phyloP scores from a whole-genome alignment of 345 rosid genomes.

The Melaleuca quinquenervia region DNA sequence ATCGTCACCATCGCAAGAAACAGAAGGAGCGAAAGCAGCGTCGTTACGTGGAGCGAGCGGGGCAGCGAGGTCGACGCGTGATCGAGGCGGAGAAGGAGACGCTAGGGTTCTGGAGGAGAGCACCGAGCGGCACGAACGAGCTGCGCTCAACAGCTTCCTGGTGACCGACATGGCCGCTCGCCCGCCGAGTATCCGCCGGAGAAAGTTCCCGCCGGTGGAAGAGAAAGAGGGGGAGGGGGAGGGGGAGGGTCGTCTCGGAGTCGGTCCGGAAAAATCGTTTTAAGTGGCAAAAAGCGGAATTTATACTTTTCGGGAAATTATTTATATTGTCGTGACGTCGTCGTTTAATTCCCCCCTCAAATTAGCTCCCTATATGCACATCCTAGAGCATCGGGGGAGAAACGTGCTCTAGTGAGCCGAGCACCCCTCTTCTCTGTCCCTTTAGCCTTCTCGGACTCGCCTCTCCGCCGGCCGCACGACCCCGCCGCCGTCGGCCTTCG shows the following conservation, averaged over 20 bases:
- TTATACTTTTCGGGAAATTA: background rate
- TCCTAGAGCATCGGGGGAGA: no score
- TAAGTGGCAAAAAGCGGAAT: background rate
- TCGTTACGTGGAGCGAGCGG: conserved; percentile 15
- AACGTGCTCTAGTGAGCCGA: no score
- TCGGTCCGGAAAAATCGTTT: background rate
- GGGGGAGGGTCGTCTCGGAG: background rate
- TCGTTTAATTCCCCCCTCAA: background rate
- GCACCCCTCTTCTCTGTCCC: no score
- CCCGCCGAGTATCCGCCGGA: background rate
- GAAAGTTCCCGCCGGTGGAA: background rate
- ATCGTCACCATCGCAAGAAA: background rate
- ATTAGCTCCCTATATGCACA: background rate
- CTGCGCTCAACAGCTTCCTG: conserved; percentile 23
- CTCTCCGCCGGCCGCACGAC: no score
- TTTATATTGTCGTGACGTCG: background rate
- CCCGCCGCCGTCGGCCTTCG: no score
- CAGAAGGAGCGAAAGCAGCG: background rate
- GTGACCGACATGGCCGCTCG: conserved; percentile 21
- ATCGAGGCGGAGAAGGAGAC: conserved; percentile 8
- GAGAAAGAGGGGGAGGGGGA: background rate
- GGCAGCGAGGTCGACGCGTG: conserved; percentile 9
- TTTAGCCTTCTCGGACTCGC: no score
- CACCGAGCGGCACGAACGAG: conserved; percentile 21
- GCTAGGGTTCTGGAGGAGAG: conserved; percentile 17